These are phyloP conservation scores for Sphaerostilbella broomeana DNA, from an alignment of 2,329 filamentous ascomycete genomes.

Conservation along the genomic window DNA sequence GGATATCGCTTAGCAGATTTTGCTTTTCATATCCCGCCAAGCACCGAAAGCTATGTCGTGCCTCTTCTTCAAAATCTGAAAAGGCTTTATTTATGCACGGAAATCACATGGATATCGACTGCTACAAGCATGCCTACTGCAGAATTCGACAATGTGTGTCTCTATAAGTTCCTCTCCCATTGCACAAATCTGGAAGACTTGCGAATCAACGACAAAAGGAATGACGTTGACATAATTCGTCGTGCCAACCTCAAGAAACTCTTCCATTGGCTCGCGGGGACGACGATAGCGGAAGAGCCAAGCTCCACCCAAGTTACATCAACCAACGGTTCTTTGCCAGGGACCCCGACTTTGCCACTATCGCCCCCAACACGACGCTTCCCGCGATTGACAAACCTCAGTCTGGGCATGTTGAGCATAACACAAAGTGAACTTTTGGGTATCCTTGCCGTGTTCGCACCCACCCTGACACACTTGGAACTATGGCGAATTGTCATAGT, in stretches of 20 bases:
- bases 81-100: constrained; percentile 32
- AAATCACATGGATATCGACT: constrained; percentile 1
- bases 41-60: constrained; percentile 28
- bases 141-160: constrained; percentile 8
- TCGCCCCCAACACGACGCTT: constrained; percentile 24
- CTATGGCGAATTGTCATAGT: constrained; percentile 38
- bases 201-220: constrained; percentile 15
- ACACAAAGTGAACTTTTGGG: constrained; percentile 24
- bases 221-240: neutral
- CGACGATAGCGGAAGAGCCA: neutral
- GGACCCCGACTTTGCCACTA: neutral
- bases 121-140: neutral
- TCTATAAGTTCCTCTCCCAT: constrained; percentile 16
- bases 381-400: constrained; percentile 32
- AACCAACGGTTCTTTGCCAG: too few species aligned
- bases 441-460: constrained; percentile 35
- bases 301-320: neutral
- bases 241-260: neutral
- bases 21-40: constrained; percentile 34
- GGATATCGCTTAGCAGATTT: constrained; percentile 28
- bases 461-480: constrained; percentile 37
- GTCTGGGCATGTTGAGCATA: constrained; percentile 36
- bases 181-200: constrained; percentile 3
- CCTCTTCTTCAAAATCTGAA: constrained; percentile 40
- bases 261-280: constrained; percentile 13